These are phyloP conservation scores for Xylariaceae sp. DNA, from an alignment of 2,329 filamentous ascomycete genomes.

Conservation along the genomic window DNA sequence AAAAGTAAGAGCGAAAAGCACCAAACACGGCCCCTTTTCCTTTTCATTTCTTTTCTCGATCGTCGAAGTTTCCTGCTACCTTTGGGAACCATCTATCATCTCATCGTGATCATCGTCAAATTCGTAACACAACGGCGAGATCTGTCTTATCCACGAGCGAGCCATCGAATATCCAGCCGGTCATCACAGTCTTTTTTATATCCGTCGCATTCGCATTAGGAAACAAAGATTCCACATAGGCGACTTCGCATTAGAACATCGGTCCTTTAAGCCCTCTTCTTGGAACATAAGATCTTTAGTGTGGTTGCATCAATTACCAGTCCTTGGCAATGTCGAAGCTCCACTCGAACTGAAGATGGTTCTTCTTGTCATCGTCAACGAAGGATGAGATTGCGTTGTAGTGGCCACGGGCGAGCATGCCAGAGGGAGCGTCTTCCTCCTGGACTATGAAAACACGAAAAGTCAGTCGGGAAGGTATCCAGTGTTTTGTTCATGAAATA, in stretches of 20 bases:
- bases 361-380: conserved; percentile 89
- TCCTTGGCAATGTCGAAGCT: conserved; percentile 95
- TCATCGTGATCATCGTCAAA: neutral
- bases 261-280: too few species aligned
- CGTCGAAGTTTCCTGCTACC: neutral
- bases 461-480: conserved; percentile 8
- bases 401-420: conserved; percentile 84
- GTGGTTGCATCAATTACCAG: conserved; percentile 55
- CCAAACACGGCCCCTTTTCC: neutral
- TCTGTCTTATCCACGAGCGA: too few species aligned
- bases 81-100: neutral
- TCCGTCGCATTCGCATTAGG: too few species aligned
- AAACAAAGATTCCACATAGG: too few species aligned
- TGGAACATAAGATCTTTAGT: neutral
- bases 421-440: conserved; percentile 85
- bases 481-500: conserved; percentile 14
- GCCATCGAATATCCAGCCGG: too few species aligned
- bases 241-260: too few species aligned
- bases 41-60: neutral
- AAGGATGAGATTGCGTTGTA: conserved; percentile 90
- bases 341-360: conserved; percentile 91
- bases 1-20: neutral
- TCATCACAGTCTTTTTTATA: too few species aligned
- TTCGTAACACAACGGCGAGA: neutral
- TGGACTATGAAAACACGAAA: conserved; percentile 58